A percentile compares a stretch with the other conserved stretches of the same genome.
These are phyloP conservation scores for Dianthus caryophyllus DNA, from an alignment of 148 eudicot genomes.

Conservation along the genomic window DNA sequence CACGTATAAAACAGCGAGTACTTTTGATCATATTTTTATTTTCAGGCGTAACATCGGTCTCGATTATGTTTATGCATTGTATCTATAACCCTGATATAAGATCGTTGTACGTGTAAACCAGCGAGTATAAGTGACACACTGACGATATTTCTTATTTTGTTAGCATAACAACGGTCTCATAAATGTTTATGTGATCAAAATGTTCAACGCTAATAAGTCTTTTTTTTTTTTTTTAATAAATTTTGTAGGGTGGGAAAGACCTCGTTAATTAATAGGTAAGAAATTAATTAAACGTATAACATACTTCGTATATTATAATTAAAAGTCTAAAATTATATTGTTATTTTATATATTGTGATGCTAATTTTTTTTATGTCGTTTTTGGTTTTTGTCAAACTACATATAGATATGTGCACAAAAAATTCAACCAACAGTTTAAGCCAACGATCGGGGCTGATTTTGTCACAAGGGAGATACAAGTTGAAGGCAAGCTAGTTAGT, in stretches of 20 bases:
- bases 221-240: no score
- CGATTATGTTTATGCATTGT: neutral
- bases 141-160: no score
- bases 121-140: no score
- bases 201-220: neutral
- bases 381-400: neutral
- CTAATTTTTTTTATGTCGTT: neutral
- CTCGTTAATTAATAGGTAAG: constrained; percentile 48
- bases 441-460: constrained; percentile 89
- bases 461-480: constrained; percentile 54
- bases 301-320: no score
- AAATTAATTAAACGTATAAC: no score
- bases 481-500: constrained; percentile 49
- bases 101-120: no score
- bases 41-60: neutral
- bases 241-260: constrained; percentile 54
- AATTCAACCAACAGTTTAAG: constrained; percentile 64
- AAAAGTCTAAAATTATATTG: no score
- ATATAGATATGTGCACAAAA: constrained; percentile 55
- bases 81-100: no score
- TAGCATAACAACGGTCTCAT: no score
- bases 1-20: no score
- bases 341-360: neutral
- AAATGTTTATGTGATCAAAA: neutral
- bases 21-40: no score